Base-by-base conservation (phyloP, 192 early-diverging fungal species). In the Podila clonocystis region DNA sequence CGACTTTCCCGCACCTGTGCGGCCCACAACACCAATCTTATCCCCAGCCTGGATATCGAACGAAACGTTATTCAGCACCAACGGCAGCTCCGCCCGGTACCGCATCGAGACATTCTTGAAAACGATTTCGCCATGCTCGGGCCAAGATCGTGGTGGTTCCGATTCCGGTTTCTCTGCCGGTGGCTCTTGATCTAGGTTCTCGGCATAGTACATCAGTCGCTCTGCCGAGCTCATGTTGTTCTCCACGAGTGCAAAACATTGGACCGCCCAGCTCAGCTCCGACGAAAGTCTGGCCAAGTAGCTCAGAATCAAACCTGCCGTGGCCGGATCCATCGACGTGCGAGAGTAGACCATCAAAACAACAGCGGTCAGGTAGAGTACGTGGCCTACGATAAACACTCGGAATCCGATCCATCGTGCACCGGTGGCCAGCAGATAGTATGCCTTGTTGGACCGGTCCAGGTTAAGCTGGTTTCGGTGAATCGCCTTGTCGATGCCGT, bases 1-100 rank as follows among this genome's bases (percentile, higher is more conserved):
- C 29, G 91, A 91, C 71, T 96, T 96, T 20, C 94, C 94, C 6
- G 93, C 89, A 30, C 94, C 95, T 5, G 95, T 94, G 22, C 95
- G 69, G 4, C 96, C 96, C 22, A 96, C 95, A 3, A 98, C 90
- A 28, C 95, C 97, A 74, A 98, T 93, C 69, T 95, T 96, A 68
- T 88, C 84, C 20, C 75, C 74, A 4, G 90, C 79, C 0, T 83
- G 75, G 58, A 96, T 88, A 0, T 38, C 28, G 57, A 97, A 90
- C 17, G 88, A 88, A 22, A 99, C 79, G 26, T 85, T 80, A 48
- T 90, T 94, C 19, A 98, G 82, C 4, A 97, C 95, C 1, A 86
- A 89, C 22, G 86, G 84, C 3, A 74, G 52, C 2, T 88, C 91
- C 30, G 88, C 83, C 13, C 91, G 86, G 58, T 98, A 97, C 57